Conservation (phyloP, 2,329 filamentous ascomycete species). For the Metarhizium anisopliae region DNA sequence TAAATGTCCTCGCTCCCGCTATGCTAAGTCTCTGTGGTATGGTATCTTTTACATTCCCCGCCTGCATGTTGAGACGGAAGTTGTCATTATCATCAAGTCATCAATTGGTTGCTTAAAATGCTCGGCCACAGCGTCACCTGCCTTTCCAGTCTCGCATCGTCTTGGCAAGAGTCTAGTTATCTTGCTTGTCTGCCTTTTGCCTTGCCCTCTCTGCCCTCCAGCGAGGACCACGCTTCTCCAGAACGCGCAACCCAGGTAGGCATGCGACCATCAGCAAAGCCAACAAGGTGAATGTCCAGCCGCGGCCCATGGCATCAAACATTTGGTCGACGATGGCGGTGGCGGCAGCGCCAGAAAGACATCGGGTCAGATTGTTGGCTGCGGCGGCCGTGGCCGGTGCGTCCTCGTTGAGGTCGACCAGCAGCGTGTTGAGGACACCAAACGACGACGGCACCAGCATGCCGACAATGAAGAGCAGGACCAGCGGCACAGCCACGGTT, state of each 20-base stretch:
- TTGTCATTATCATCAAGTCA: slow-evolving; percentile 1
- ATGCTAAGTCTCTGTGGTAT: neutral
- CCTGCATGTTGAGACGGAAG: neutral
- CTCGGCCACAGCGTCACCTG: neutral
- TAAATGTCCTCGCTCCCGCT: neutral
- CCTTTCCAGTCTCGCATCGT: neutral
- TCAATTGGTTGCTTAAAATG: neutral
- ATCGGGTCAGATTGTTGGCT: slow-evolving; percentile 56
- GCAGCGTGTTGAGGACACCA: slow-evolving; percentile 51
- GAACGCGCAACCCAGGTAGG: slow-evolving; percentile 39
- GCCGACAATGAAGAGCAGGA: slow-evolving; percentile 48
- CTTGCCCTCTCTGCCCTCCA: slow-evolving; percentile 43
- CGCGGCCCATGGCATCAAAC: slow-evolving; percentile 46
- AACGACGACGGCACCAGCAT: slow-evolving; percentile 52
- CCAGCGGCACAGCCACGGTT: slow-evolving; percentile 44
- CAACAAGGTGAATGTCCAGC: slow-evolving; percentile 55
- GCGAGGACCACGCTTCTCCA: slow-evolving; percentile 37
- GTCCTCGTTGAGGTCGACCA: slow-evolving; percentile 54
- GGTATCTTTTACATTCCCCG: neutral
- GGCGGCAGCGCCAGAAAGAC: slow-evolving; percentile 48
- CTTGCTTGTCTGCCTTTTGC: slow-evolving; percentile 9
- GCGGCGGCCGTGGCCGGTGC: slow-evolving; percentile 54
- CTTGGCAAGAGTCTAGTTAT: neutral
- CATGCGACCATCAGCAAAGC: slow-evolving; percentile 38
- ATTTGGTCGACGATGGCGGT: slow-evolving; percentile 52